A percentile compares a stretch with the other conserved stretches of the same genome.
Conservation (phyloP, 2,329 filamentous ascomycete species). For the Neofusicoccum parvum region DNA sequence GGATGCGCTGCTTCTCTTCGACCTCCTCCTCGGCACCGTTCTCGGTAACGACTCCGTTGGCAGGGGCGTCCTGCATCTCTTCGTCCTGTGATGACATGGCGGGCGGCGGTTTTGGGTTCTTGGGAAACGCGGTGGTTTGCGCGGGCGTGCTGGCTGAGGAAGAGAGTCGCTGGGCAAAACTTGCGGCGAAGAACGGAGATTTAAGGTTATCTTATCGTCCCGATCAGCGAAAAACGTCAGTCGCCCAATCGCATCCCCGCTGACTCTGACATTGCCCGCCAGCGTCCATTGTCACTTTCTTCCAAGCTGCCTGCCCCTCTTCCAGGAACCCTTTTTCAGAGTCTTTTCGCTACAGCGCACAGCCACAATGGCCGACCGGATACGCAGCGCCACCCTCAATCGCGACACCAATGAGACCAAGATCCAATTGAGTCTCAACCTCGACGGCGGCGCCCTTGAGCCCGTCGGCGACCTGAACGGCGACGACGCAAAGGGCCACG, state of each 20-base stretch:
- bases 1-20: slow-evolving; percentile 47
- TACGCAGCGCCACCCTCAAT: slow-evolving; percentile 74
- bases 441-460: slow-evolving; percentile 74
- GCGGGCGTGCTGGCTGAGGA: slow-evolving; percentile 24
- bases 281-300: not conserved
- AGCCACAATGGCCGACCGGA: slow-evolving; percentile 28
- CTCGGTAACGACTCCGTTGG: slow-evolving; percentile 46
- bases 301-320: not conserved
- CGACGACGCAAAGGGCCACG: slow-evolving; percentile 62
- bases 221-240: slow-evolving; percentile 17
- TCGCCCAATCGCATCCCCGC: slow-evolving; percentile 25
- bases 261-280: not conserved
- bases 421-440: slow-evolving; percentile 87
- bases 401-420: slow-evolving; percentile 98
- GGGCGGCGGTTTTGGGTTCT: slow-evolving; percentile 7
- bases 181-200: slow-evolving; percentile 24
- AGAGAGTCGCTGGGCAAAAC: slow-evolving; percentile 20
- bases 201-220: slow-evolving; percentile 24
- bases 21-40: slow-evolving; percentile 48
- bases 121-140: slow-evolving; percentile 20
- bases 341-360: not conserved
- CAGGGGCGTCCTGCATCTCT: slow-evolving; percentile 40
- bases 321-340: not conserved
- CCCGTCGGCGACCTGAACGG: slow-evolving; percentile 35
- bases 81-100: slow-evolving; percentile 28